Base-by-base conservation (phyloP, 2,329 filamentous ascomycete species). In the Dactylellina leptospora region DNA sequence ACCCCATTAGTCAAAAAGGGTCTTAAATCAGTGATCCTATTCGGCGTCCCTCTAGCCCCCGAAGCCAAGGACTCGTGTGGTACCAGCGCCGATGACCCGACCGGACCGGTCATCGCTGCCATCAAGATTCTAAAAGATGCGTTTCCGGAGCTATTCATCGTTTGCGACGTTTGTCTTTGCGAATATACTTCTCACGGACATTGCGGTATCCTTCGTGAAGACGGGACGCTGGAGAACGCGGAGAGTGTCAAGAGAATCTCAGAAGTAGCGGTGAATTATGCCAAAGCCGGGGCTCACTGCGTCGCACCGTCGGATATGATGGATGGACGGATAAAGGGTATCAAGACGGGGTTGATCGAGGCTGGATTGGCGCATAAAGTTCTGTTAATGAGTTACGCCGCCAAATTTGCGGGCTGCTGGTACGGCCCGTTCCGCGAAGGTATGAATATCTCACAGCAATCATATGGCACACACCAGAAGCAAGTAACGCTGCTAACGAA, bases 221-320 rank as follows among this genome's bases (percentile, higher is more conserved):
- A 99, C 79, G 92, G 92, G 74, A 90, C 88, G 74, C 85, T 99
- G 71, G 96, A 97, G 85, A 97, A 99, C 79, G 87, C 89, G 74
- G 86, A 96, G 48, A 96, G 92, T 2, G 92, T 97, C 6, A 93
- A 97, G 78, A 89, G 95, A 74, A 93, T 99, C 76, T 93, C 91
- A 2, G 93, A 97, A 79, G 93, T 97, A n/a, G 93, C 95, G n/a
- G 85, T 97, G 75, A 91, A 93, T 30, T 99, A 99, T 79, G 95
- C 95, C n/a, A 85, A 89, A 78, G 95, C 95, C 13, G 95, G 95
- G 64, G 95, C 93, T 0, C 95, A 99, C 81, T 97, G 93, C 80
- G 92, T 99, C 25, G 95, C 95, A 0, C 95, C 95, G 1, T 96
- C 92, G 1, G 95, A 99, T 80, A 99, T 99, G 95, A 99, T 97